A percentile compares a stretch with the other conserved stretches of the same genome.
These are phyloP conservation scores for Mycena polygramma DNA, from an alignment of 768 basidiomycete species.

Conservation along the genomic window DNA sequence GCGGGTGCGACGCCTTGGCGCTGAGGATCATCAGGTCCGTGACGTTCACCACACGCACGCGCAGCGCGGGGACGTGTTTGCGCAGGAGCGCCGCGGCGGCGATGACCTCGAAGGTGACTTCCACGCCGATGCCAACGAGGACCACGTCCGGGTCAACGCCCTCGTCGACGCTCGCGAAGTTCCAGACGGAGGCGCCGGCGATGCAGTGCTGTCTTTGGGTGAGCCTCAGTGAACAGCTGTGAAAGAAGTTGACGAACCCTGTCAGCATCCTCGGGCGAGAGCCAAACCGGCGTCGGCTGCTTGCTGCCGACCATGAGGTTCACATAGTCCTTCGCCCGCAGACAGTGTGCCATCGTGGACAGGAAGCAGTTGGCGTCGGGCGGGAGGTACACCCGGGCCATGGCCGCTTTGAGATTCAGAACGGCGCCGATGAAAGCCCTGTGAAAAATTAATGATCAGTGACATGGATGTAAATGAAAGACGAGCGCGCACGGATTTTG, in stretches of 20 bases:
- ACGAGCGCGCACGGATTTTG: slow-evolving; percentile 70
- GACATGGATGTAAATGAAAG: too few relatives aligned
- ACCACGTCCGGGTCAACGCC: slow-evolving; percentile 85
- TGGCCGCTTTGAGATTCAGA: slow-evolving; percentile 78
- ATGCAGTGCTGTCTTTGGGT: slow-evolving; percentile 83
- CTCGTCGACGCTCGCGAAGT: slow-evolving; percentile 80
- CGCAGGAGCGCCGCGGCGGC: slow-evolving; percentile 87
- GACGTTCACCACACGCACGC: slow-evolving; percentile 90
- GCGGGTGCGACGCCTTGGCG: slow-evolving; percentile 78
- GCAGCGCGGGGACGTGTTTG: slow-evolving; percentile 74
- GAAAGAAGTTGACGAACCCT: slow-evolving; percentile 55
- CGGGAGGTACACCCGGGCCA: slow-evolving; percentile 85
- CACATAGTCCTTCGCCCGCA: slow-evolving; percentile 87
- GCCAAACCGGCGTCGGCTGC: slow-evolving; percentile 84
- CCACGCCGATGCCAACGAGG: slow-evolving; percentile 89
- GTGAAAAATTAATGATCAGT: not conserved
- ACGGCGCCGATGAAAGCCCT: slow-evolving; percentile 85
- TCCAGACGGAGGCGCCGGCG: slow-evolving; percentile 90
- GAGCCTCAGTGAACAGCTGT: too few relatives aligned
- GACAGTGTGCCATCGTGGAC: slow-evolving; percentile 86
- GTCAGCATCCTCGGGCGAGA: slow-evolving; percentile 82
- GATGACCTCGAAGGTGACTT: slow-evolving; percentile 91
- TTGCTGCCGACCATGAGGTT: slow-evolving; percentile 94
- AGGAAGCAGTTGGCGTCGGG: slow-evolving; percentile 93
- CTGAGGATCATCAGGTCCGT: slow-evolving; percentile 91